Evolutionary conservation across 768 basidiomycete species (phyloP), one percentile per base, ranked within the genome.

Genomic region (Boletus reticulatus): DNA sequence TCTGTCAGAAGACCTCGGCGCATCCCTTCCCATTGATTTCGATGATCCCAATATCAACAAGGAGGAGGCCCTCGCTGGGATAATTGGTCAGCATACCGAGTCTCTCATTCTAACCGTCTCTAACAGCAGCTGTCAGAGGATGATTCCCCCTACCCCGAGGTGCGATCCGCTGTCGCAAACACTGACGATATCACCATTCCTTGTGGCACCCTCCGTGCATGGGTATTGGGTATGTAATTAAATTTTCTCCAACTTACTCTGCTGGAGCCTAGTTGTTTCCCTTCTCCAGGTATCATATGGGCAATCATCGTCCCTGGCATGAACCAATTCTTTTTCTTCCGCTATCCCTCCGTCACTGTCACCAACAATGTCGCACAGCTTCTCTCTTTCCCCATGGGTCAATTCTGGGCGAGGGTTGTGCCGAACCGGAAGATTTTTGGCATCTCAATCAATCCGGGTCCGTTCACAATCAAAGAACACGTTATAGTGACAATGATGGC

Each of bases 131-230:
- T 17, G 22, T 9, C 61, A 76, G 80, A 80, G 68, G 87, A 92
- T 62, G 90, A 92, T 67, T 90, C 88, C 22, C 91, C 91, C 3
- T 93, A 93, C 67, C 88, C 88, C 22, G 91, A 92, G 70, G 89
- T 90, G 22, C 82, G 88, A 48, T 84, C 87, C 4, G 87, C 89
- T 13, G 88, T 89, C 14, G 83, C 85, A 24, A 88, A 87, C 67
- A 84, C 81, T 1, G 88, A 89, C 60, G 88, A 89, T 63, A 78
- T 78, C 3, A 71, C 72, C 38, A 88, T 89, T 77, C 86, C 86
- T 13, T 79, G 76, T 13, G 76, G 78, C 22, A 80, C 85, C 27
- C 46, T 92, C 37, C 82, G 84, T 52, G 78, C 83, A 19, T 87
- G 84, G 84, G 68, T 77, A 0, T 72, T 87, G 44, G 85, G 85